Evolutionary conservation across 2,329 filamentous ascomycete genomes (phyloP), one percentile per base, ranked within the genome.

Genomic region (Zasmidium cellare): DNA sequence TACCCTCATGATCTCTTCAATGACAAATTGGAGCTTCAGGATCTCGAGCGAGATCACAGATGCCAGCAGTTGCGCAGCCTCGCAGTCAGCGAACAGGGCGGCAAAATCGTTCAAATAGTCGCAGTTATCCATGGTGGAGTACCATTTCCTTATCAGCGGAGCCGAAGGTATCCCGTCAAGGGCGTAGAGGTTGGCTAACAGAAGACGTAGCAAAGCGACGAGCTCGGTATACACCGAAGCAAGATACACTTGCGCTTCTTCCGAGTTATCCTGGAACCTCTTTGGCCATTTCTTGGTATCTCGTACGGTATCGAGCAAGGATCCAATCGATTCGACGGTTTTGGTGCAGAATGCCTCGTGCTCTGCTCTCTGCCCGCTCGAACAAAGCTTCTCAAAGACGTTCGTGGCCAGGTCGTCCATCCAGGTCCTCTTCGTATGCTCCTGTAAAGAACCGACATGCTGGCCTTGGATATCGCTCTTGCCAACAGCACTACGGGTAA

Each of bases 41-140:
- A 96, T 80, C 7, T 85, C 81, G 38, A 96, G 74, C 0, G 90
- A 93, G 35, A 91, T 83, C 11, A 89, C 80, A 22, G 86, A 85
- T 3, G 86, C 82, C 28, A 96, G 79, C 12, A 86, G 84, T 68
- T 91, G 89, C 14, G 94, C 75, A 0, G 72, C 65, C 46, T 74
- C 71, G 46, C 76, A 69, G 23, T 74, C 58, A 2, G 55, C 55
- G 38, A 62, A 61, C 3, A 66, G 31, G 38, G 19, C 58, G 76
- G 58, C 80, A 75, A 49, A 79, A 9, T 80, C 77, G 57, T 88
- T 84, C 62, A 97, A 82, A 69, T 96, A 96, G 51, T 76, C 77
- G 67, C 84, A 87, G 14, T 84, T 79, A 45, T 82, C 79, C 80
- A 92, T 87, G 51, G 92, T 76, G n/a, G 81, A 77, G 66, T 92